phyloP scores from a whole-genome alignment of 1,284 basidiomycete genomes.

The Sanghuangporus weigelae region DNA sequence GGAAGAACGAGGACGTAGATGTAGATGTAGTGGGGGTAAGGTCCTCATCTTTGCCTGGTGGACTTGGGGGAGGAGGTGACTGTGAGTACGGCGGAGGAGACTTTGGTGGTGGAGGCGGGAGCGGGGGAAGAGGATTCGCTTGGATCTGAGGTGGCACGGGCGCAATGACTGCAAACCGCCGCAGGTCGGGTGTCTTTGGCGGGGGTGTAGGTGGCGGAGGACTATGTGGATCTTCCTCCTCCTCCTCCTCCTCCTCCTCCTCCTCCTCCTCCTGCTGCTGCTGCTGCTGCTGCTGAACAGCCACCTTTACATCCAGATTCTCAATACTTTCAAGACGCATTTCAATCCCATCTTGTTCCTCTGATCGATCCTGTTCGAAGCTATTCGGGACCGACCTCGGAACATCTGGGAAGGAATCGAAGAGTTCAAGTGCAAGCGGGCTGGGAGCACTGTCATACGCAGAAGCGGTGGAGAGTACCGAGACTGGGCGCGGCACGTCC shows the following conservation, averaged over 20 bases:
- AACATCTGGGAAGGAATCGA: conserved; percentile 17
- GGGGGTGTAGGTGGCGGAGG: conserved; percentile 13
- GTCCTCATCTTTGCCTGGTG: neutral
- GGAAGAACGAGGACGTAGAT: neutral
- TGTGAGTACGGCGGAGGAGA: neutral
- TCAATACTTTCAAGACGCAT: neutral
- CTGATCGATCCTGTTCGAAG: neutral
- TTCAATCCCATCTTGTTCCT: neutral
- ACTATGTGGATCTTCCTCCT: neutral
- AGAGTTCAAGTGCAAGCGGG: conserved; percentile 12
- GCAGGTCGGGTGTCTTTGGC: conserved; percentile 5
- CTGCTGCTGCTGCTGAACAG: neutral
- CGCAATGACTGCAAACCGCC: neutral
- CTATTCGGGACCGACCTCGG: conserved; percentile 5
- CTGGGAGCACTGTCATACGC: neutral
- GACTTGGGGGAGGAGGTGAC: neutral
- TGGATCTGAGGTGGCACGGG: neutral
- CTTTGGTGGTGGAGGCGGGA: neutral
- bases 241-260: neutral
- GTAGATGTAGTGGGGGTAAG: neutral
- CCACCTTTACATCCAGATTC: neutral
- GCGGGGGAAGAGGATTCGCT: neutral
- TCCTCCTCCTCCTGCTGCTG: neutral
- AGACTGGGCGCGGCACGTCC: conserved; percentile 11
- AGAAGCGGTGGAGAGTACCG: conserved; percentile 10